Evolutionary conservation across 768 basidiomycete genomes (phyloP).

Genomic region (Mycena metata): DNA sequence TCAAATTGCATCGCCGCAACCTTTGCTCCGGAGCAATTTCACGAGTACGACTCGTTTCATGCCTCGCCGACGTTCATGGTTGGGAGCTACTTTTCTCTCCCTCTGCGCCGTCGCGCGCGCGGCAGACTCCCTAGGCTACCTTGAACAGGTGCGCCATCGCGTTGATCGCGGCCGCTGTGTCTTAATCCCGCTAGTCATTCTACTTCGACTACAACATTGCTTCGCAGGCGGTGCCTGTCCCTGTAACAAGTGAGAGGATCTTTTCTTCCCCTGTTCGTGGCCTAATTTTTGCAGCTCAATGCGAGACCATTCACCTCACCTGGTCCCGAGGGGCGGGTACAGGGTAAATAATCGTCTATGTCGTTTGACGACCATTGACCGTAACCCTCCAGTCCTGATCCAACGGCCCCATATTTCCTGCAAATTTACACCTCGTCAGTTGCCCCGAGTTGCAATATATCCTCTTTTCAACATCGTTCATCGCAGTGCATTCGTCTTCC

Average conservation of each 20-base stretch:
- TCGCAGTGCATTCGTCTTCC: conserved; percentile 61
- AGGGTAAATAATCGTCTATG: conserved; percentile 49
- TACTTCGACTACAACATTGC: conserved; percentile 58
- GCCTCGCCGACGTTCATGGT: neutral
- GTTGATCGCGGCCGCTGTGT: neutral
- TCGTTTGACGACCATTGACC: neutral
- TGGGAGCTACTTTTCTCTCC: conserved; percentile 14
- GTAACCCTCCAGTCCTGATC: conserved; percentile 61
- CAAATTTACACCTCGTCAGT: conserved; percentile 74
- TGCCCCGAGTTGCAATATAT: conserved; percentile 1
- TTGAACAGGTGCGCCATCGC: conserved; percentile 46
- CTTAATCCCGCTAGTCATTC: conserved; percentile 52
- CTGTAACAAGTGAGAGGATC: conserved; percentile 52
- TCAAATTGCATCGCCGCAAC: too few species aligned
- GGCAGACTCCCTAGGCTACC: conserved; percentile 32
- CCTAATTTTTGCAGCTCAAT: conserved; percentile 52
- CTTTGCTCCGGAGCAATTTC: too few species aligned
- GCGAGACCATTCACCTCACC: conserved; percentile 50
- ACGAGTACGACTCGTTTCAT: neutral
- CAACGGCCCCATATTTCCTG: conserved; percentile 68
- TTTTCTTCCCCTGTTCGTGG: neutral
- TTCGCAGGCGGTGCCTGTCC: conserved; percentile 53
- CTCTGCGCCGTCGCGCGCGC: conserved; percentile 5
- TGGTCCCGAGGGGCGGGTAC: conserved; percentile 57
- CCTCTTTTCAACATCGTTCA: neutral